phyloP scores from a whole-genome alignment of 768 basidiomycete genomes.

The Leccinum longicurvipes region DNA sequence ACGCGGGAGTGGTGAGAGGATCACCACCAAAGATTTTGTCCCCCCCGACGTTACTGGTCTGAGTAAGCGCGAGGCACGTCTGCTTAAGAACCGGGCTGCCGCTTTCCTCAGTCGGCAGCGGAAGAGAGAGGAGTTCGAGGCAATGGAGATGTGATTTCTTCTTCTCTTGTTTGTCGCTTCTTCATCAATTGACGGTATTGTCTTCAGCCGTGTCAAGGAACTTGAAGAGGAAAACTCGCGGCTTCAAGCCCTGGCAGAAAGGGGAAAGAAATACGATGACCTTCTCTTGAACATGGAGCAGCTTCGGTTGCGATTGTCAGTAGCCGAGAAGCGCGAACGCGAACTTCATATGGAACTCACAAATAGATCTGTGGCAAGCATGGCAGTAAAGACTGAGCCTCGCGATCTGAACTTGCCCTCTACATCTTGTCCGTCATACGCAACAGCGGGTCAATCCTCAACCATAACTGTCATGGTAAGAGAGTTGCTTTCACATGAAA shows the following conservation, averaged over 20 bases:
- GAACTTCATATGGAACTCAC: slow-evolving; percentile 63
- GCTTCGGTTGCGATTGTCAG: slow-evolving; percentile 61
- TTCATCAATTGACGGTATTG: slow-evolving; percentile 18
- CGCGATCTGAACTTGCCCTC: slow-evolving; percentile 49
- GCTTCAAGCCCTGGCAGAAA: slow-evolving; percentile 58
- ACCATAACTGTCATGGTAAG: slow-evolving; percentile 69
- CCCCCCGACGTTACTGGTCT: slow-evolving; percentile 87
- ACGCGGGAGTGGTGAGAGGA: slow-evolving; percentile 44
- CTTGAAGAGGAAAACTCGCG: slow-evolving; percentile 82
- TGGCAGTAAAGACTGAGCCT: slow-evolving; percentile 56
- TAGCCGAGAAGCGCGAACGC: slow-evolving; percentile 63
- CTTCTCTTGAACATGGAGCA: slow-evolving; percentile 61
- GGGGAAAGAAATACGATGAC: slow-evolving; percentile 35
- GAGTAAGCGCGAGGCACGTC: slow-evolving; percentile 85
- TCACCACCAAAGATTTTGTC: slow-evolving; percentile 76
- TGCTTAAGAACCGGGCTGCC: slow-evolving; percentile 90
- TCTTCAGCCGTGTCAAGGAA: slow-evolving; percentile 71
- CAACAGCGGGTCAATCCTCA: slow-evolving; percentile 46
- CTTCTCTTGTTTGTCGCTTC: slow-evolving; percentile 4
- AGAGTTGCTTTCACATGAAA: not conserved
- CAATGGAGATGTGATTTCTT: slow-evolving; percentile 78
- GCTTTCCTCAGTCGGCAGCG: slow-evolving; percentile 89
- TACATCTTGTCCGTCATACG: slow-evolving; percentile 38
- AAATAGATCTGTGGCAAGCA: slow-evolving; percentile 32
- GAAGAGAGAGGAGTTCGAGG: slow-evolving; percentile 90